Conservation (phyloP, 2,329 filamentous ascomycete genomes). For the Onygenales sp. region DNA sequence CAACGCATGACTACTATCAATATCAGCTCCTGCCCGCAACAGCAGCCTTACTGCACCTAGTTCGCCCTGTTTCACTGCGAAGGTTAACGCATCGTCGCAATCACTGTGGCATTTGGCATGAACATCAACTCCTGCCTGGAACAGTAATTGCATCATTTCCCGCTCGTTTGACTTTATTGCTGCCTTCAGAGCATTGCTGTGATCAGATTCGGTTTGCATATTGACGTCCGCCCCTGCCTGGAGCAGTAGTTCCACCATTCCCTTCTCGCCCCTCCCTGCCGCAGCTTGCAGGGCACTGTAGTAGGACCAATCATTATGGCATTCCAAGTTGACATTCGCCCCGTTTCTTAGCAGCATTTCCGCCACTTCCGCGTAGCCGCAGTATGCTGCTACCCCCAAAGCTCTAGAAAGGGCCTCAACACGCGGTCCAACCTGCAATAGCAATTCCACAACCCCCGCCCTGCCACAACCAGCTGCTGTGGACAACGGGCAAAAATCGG, state of each 20-base stretch:
- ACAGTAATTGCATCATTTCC: neutral
- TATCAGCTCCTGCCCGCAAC: too few relatives aligned
- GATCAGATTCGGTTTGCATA: neutral
- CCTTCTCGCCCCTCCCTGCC: neutral
- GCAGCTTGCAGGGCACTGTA: neutral
- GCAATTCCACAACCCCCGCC: neutral
- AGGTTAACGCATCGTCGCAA: too few relatives aligned
- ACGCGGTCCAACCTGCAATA: neutral
- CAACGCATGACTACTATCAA: too few relatives aligned
- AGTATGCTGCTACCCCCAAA: neutral
- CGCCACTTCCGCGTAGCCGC: neutral
- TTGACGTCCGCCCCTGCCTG: neutral
- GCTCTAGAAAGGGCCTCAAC: neutral
- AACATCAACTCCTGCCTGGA: neutral
- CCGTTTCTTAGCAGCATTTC: slow-evolving; percentile 1
- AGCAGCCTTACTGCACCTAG: too few relatives aligned
- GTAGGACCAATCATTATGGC: too few relatives aligned
- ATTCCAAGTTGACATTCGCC: neutral
- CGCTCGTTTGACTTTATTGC: neutral
- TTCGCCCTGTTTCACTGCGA: too few relatives aligned
- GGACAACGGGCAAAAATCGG: too few relatives aligned
- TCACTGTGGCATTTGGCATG: neutral
- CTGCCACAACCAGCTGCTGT: fast-evolving
- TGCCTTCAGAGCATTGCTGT: neutral
- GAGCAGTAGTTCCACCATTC: slow-evolving; percentile 3